Evolutionary conservation across 2,329 filamentous ascomycete species (phyloP).

Genomic region (Diaporthe sp.): DNA sequence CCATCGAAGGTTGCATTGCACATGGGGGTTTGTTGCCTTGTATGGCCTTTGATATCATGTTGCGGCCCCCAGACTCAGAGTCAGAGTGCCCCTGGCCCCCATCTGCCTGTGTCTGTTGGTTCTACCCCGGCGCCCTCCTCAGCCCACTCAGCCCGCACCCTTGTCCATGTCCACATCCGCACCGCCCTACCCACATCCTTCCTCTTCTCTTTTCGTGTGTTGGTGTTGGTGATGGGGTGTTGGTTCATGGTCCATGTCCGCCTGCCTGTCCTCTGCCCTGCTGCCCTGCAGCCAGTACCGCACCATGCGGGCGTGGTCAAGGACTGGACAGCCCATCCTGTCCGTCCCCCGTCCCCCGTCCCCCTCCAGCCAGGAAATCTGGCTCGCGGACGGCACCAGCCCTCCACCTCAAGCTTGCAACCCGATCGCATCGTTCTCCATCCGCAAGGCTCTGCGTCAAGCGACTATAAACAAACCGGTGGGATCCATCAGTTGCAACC

Average conservation of each 20-base stretch:
- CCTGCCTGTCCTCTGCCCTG: slow-evolving; percentile 6
- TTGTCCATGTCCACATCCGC: slow-evolving; percentile 33
- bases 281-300: slow-evolving; percentile 19
- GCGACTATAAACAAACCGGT: slow-evolving; percentile 31
- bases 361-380: slow-evolving; percentile 16
- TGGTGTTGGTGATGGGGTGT: slow-evolving; percentile 33
- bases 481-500: slow-evolving; percentile 25
- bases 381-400: background rate
- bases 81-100: slow-evolving; percentile 25
- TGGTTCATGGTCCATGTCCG: slow-evolving; percentile 16
- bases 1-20: slow-evolving; percentile 6
- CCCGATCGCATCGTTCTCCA: slow-evolving; percentile 7
- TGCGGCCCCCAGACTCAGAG: slow-evolving; percentile 22
- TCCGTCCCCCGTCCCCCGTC: background rate
- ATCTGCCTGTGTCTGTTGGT: slow-evolving; percentile 24
- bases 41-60: slow-evolving; percentile 20
- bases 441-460: slow-evolving; percentile 19
- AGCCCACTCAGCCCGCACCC: slow-evolving; percentile 29
- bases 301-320: slow-evolving; percentile 34
- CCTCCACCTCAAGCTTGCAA: slow-evolving; percentile 22
- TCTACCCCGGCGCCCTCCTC: slow-evolving; percentile 32
- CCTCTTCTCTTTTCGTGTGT: slow-evolving; percentile 7
- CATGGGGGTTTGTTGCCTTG: slow-evolving; percentile 12
- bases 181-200: slow-evolving; percentile 21
- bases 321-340: slow-evolving; percentile 28